Percentiles rank a stretch among this genome's conserved stretches.
Evolutionary conservation across 345 rosid species (phyloP).

Genomic region (Euphorbia lathyris): DNA sequence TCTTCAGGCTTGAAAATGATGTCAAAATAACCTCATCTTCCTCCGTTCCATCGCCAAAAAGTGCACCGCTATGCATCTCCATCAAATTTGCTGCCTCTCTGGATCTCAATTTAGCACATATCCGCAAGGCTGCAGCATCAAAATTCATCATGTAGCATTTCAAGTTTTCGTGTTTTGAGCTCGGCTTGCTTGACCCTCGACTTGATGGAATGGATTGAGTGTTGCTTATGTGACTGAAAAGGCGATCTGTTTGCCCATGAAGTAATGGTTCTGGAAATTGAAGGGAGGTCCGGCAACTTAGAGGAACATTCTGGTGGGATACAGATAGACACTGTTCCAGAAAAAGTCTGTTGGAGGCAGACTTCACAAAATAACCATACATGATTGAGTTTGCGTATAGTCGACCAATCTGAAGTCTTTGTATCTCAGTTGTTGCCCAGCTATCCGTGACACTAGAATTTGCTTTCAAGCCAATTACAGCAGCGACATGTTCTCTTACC

Average conservation of each 20-base stretch:
- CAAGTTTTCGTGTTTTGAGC: conserved; percentile 34
- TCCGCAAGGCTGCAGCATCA: conserved; percentile 60
- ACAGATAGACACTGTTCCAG: conserved; percentile 49
- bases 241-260: conserved; percentile 33
- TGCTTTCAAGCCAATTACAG: conserved; percentile 68
- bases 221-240: conserved; percentile 36
- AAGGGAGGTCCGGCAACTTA: conserved; percentile 27
- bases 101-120: conserved; percentile 66
- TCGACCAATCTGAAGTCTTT: conserved; percentile 42
- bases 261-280: conserved; percentile 37
- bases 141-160: conserved; percentile 64
- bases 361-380: conserved; percentile 85
- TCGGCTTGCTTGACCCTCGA: conserved; percentile 25
- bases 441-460: conserved; percentile 75
- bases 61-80: conserved; percentile 70
- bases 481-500: conserved; percentile 66
- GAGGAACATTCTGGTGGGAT: conserved; percentile 23
- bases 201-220: conserved; percentile 16
- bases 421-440: conserved; percentile 80
- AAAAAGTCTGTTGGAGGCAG: conserved; percentile 65
- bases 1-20: conserved; percentile 81
- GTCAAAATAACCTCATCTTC: conserved; percentile 55
- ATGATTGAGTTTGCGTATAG: conserved; percentile 64
- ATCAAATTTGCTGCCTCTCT: conserved; percentile 64
- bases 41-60: conserved; percentile 50